phyloP scores from a whole-genome alignment of 305 asterid genomes.

The Fraxinus sp. region DNA sequence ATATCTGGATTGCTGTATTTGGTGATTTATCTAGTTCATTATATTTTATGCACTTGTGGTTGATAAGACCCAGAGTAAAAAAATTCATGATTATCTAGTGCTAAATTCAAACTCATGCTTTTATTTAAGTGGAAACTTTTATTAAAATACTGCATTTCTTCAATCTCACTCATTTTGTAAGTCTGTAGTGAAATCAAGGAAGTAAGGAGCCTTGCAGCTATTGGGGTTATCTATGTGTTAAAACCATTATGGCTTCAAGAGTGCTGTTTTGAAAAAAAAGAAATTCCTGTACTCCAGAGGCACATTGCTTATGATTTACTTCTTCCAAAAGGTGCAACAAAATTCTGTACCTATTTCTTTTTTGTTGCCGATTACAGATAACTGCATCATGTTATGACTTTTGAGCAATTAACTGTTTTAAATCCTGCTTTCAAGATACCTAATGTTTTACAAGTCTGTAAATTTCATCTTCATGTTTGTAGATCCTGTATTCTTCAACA shows the following conservation, averaged over 20 bases:
- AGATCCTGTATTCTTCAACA: conserved; percentile 56
- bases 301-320: conserved; percentile 87
- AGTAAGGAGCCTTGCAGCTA: conserved; percentile 69
- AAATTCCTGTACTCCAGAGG: conserved; percentile 67
- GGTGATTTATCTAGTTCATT: conserved; percentile 11
- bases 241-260: conserved; percentile 89
- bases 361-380: not conserved
- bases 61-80: not conserved
- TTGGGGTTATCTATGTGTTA: conserved; percentile 75
- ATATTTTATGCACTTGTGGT: conserved; percentile 13
- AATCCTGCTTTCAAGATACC: conserved; percentile 22
- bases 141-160: conserved; percentile 7
- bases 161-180: conserved; percentile 23
- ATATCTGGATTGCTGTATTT: conserved; percentile 16
- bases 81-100: not conserved
- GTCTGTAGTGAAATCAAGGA: conserved; percentile 84
- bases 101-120: conserved; percentile 2
- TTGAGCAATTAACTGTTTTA: conserved; percentile 12
- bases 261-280: conserved; percentile 67
- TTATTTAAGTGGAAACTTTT: conserved; percentile 21
- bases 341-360: conserved; percentile 6
- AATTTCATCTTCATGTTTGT: conserved; percentile 20
- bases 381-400: conserved; percentile 16
- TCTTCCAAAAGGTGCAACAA: conserved; percentile 73
- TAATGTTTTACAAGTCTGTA: conserved; percentile 4